Evolutionary conservation across 371 early-diverging fungal genomes (phyloP), one percentile per base, ranked within the genome.

Genomic region (Phascolomyces articulosus): DNA sequence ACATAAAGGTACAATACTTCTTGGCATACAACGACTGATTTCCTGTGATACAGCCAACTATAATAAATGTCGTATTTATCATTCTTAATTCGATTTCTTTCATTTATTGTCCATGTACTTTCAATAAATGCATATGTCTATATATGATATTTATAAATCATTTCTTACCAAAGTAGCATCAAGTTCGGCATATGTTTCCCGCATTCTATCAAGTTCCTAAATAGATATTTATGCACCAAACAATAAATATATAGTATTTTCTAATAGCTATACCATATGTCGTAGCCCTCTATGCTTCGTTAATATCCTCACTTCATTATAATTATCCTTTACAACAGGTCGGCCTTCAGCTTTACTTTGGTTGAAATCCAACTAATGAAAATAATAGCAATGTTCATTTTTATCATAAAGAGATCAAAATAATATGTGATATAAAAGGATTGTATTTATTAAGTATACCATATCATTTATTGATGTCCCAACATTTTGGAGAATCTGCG

Each of bases 321-420:
- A 80, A 9, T 82, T 78, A 16, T 69, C 70, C 40, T 89, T 89
- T 15, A 94, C 86, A 0, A 87, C 75, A 24, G 87, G 61, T 0
- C 88, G 78, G 11, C 78, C 87, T 53, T 87, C 85, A 9, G 56
- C 64, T 21, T 71, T 63, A 31, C 91, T 91, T 51, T 77, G 81
- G 24, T 87, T 86, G 73, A 93, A 94, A 62, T 93, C 91, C 28
- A 93, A 78, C 93, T 92, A 38, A 18, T 18, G 10, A 40, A n/a
- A 49, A 34, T 0, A 15, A 44, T 4, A 44, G 44, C 8, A 44
- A 41, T 9, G 41, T 13, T 44, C 4, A 15, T 15, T 44, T 44
- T 13, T 8, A 4, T 13, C 16, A 41, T n/a, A 41, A 4, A 15
- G 3, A 34, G 34, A 34, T 9, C 2, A 1, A 4, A 0, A 4